phyloP scores from a whole-genome alignment of 768 basidiomycete genomes.

The Boletus pseudopeckii region DNA sequence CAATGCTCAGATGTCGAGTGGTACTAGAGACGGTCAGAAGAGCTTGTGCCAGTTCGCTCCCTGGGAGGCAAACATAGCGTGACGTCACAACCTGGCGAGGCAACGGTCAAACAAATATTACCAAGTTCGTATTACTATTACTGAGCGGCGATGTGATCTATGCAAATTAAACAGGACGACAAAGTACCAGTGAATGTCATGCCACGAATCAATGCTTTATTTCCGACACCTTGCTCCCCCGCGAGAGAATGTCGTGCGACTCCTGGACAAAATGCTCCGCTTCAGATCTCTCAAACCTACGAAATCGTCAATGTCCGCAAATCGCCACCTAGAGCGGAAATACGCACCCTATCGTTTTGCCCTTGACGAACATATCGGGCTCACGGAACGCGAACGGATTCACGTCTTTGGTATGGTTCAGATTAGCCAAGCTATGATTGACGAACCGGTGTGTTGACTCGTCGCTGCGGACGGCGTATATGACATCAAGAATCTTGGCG shows the following conservation, averaged over 20 bases:
- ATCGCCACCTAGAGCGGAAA: background rate
- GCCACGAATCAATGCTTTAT: conserved; percentile 23
- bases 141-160: conserved; percentile 24
- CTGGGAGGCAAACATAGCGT: conserved; percentile 6
- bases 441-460: conserved; percentile 93
- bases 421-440: conserved; percentile 91
- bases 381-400: conserved; percentile 90
- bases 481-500: conserved; percentile 81
- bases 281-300: conserved; percentile 66
- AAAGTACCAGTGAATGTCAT: conserved; percentile 6
- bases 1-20: background rate
- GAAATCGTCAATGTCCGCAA: conserved; percentile 17
- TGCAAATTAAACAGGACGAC: conserved; percentile 6
- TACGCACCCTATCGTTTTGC: conserved; percentile 67
- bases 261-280: conserved; percentile 61
- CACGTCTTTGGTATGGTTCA: conserved; percentile 71
- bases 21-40: background rate
- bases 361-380: conserved; percentile 83
- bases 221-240: conserved; percentile 23
- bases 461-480: conserved; percentile 90
- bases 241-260: conserved; percentile 53
- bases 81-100: conserved; percentile 24
- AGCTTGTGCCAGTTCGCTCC: background rate
- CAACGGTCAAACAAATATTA: background rate
- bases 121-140: background rate